phyloP scores from a whole-genome alignment of 2,329 filamentous ascomycete genomes.

The Knufia petricola region DNA sequence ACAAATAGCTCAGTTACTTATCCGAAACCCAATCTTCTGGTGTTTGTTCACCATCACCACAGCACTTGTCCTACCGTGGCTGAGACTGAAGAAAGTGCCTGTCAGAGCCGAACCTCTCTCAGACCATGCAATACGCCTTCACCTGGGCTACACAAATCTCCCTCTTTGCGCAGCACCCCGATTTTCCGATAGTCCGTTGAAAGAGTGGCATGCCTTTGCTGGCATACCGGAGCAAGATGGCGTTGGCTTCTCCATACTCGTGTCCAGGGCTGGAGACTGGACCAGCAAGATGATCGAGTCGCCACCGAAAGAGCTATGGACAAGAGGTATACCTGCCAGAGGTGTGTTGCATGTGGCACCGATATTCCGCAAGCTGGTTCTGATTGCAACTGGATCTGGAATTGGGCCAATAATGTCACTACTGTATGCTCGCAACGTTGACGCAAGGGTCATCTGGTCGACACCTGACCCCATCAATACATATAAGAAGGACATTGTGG shows the following conservation, averaged over 20 bases:
- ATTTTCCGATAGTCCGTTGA: constrained; percentile 52
- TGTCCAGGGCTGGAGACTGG: constrained; percentile 70
- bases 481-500: constrained; percentile 50
- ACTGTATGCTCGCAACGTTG: constrained; percentile 40
- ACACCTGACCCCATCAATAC: constrained; percentile 52
- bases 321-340: constrained; percentile 56
- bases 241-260: constrained; percentile 55
- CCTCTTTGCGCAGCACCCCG: constrained; percentile 49
- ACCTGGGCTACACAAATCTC: constrained; percentile 56
- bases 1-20: constrained; percentile 32
- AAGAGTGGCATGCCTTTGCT: constrained; percentile 69
- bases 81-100: constrained; percentile 56
- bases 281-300: constrained; percentile 53
- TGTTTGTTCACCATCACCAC: constrained; percentile 54
- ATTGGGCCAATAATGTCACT: constrained; percentile 61
- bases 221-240: constrained; percentile 54
- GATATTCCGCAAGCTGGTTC: constrained; percentile 54
- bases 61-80: constrained; percentile 63
- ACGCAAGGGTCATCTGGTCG: constrained; percentile 57
- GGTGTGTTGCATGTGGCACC: constrained; percentile 59
- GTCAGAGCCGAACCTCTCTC: constrained; percentile 61
- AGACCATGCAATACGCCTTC: constrained; percentile 59
- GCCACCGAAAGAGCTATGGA: constrained; percentile 55
- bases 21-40: constrained; percentile 53
- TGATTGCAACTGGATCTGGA: constrained; percentile 64